These are phyloP conservation scores for Talaromyces sp. DNA, from an alignment of 2,329 filamentous ascomycete genomes.

Conservation along the genomic window DNA sequence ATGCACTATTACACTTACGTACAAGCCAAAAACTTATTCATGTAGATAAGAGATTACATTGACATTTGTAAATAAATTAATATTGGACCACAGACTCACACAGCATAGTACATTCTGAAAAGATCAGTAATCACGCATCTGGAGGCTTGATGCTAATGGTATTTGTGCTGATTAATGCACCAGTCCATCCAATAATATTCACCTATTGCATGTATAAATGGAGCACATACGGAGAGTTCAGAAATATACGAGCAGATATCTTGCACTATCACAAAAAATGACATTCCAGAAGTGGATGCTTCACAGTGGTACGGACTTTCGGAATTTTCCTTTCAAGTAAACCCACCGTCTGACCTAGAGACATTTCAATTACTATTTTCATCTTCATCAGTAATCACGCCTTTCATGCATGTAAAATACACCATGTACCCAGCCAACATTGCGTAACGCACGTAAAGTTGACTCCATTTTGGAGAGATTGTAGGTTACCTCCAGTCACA, in stretches of 20 bases:
- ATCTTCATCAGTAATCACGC: too few species aligned
- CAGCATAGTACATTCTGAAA: background rate
- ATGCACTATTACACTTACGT: background rate
- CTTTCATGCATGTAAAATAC: background rate
- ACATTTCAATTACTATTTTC: background rate
- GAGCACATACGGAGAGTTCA: background rate
- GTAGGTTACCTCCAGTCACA: background rate
- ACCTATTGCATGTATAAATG: background rate
- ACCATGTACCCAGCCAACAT: background rate
- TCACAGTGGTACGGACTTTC: background rate
- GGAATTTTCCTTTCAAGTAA: too few species aligned
- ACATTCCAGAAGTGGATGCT: background rate
- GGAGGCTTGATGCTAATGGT: background rate
- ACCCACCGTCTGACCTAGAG: too few species aligned
- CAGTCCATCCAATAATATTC: background rate
- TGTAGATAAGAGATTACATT: background rate
- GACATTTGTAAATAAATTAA: background rate
- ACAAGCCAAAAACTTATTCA: background rate
- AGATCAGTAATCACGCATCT: background rate
- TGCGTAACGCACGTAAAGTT: background rate
- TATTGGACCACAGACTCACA: background rate
- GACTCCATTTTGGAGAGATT: background rate
- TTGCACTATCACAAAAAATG: background rate
- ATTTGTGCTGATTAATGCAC: background rate
- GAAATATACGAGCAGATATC: background rate